A percentile compares a stretch with the other conserved stretches of the same genome.
phyloP scores from a whole-genome alignment of 2,329 filamentous ascomycete genomes.

The Colletotrichum coccodes region DNA sequence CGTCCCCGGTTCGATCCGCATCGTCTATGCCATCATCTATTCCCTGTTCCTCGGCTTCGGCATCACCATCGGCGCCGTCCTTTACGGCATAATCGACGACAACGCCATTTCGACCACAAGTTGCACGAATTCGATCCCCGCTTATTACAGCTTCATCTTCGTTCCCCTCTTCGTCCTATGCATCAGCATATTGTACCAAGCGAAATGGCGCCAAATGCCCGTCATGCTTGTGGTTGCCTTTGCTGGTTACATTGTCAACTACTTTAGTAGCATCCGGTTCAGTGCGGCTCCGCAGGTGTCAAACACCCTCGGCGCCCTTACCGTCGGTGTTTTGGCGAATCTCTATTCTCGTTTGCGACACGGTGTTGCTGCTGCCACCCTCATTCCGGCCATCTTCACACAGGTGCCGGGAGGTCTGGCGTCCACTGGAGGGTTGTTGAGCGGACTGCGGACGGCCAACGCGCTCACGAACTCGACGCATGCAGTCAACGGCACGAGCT shows the following conservation, averaged over 20 bases:
- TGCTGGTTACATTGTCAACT: slow-evolving; percentile 80
- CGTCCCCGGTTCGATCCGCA: slow-evolving; percentile 76
- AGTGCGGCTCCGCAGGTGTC: slow-evolving; percentile 77
- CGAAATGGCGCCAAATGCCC: slow-evolving; percentile 83
- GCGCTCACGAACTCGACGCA: slow-evolving; percentile 50
- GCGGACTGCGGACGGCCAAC: slow-evolving; percentile 56
- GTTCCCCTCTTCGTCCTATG: slow-evolving; percentile 79
- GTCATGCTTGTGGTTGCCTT: slow-evolving; percentile 81
- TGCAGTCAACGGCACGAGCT: slow-evolving; percentile 47
- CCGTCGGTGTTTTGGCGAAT: slow-evolving; percentile 81
- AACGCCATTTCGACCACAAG: slow-evolving; percentile 57
- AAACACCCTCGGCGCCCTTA: slow-evolving; percentile 80
- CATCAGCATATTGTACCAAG: slow-evolving; percentile 81
- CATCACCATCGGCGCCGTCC: slow-evolving; percentile 72
- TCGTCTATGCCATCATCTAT: slow-evolving; percentile 81
- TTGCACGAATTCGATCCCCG: slow-evolving; percentile 55
- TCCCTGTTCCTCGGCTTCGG: slow-evolving; percentile 78
- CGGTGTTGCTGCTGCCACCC: slow-evolving; percentile 59
- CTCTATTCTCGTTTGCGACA: slow-evolving; percentile 73
- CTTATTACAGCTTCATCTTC: slow-evolving; percentile 70
- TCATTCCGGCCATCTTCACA: slow-evolving; percentile 59
- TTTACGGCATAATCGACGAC: slow-evolving; percentile 70
- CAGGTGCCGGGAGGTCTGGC: slow-evolving; percentile 60
- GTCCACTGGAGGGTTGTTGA: slow-evolving; percentile 57
- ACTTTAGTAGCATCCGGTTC: slow-evolving; percentile 75